Conservation (phyloP, 805 yeast species). For the Kodamaea sagamina region DNA sequence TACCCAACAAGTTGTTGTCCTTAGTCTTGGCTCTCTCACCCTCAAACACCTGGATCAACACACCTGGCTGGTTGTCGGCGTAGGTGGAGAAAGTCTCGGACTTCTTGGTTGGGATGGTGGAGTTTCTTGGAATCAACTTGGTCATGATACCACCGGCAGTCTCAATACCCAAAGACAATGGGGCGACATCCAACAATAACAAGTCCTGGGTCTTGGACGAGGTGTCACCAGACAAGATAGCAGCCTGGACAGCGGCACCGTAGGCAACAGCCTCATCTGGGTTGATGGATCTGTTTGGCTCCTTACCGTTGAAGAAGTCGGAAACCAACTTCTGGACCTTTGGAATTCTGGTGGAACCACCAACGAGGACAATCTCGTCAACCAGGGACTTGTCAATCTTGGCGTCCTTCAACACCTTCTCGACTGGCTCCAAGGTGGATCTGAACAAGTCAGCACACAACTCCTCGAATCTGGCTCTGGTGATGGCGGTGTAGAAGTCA, state of each 20-base stretch:
- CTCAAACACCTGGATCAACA: constrained; percentile 92
- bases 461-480: constrained; percentile 98
- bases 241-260: constrained; percentile 99
- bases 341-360: constrained; percentile 99
- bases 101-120: constrained; percentile 96
- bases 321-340: constrained; percentile 93
- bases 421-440: constrained; percentile 92
- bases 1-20: constrained; percentile 96
- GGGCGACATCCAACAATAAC: constrained; percentile 94
- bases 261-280: constrained; percentile 99
- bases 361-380: constrained; percentile 91
- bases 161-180: constrained; percentile 96
- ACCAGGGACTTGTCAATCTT: constrained; percentile 87
- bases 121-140: constrained; percentile 96
- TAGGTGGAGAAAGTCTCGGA: constrained; percentile 95
- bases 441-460: constrained; percentile 92
- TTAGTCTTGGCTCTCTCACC: constrained; percentile 97
- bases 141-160: constrained; percentile 99
- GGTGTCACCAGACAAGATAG: constrained; percentile 93
- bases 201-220: constrained; percentile 95
- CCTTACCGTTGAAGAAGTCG: constrained; percentile 96
- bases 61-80: constrained; percentile 99
- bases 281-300: constrained; percentile 94
- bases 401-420: constrained; percentile 89
- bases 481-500: constrained; percentile 93